Evolutionary conservation across 306 rosid genomes (phyloP), one percentile per base, ranked within the genome.

Genomic region (Malus fusca): DNA sequence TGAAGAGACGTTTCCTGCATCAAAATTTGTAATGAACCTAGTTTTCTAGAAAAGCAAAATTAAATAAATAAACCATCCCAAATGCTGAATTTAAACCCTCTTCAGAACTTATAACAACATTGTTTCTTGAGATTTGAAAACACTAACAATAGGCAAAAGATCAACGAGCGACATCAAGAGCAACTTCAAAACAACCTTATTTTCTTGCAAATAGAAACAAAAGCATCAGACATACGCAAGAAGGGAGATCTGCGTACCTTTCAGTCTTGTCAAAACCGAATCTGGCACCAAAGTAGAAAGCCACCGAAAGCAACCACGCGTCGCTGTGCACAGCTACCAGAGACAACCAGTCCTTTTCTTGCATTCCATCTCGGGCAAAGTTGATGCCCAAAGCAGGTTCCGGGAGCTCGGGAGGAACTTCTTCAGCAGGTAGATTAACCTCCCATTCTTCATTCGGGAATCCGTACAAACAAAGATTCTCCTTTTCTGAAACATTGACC

Each of bases 311-410:
- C 53, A 87, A 81, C 90, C 90, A 87, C 19, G 88, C 83, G 14
- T 87, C 90, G 35, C 86, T 82, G 60, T 84, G 88, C 65, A 72
- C 86, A 21, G 86, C 86, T 48, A 87, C 88, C 69, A 82, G 81
- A 76, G 81, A 77, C 26, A 87, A 53, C 86, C 86, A 87, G 46
- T 84, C 86, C 65, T 68, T 84, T 43, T 85, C 85, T 77, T 85
- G 81, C 92, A 88, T 88, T 75, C 88, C 89, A 72, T 88, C 92
- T 79, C 92, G 82, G 75, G 89, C 88, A 75, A 85, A 88, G 88
- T 88, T 88, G 76, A 88, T 88, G 68, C 92, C 92, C 68, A 88
- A 69, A 19, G 89, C 86, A 65, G 89, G 92, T 75, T 88, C 89
- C 0, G 92, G 89, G 55, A 88, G 84, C 66, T 88, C 92, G 2